A percentile compares a stretch with the other conserved stretches of the same genome.
Conservation (phyloP, 2,329 filamentous ascomycete species). For the Neonectria neomacrospora region DNA sequence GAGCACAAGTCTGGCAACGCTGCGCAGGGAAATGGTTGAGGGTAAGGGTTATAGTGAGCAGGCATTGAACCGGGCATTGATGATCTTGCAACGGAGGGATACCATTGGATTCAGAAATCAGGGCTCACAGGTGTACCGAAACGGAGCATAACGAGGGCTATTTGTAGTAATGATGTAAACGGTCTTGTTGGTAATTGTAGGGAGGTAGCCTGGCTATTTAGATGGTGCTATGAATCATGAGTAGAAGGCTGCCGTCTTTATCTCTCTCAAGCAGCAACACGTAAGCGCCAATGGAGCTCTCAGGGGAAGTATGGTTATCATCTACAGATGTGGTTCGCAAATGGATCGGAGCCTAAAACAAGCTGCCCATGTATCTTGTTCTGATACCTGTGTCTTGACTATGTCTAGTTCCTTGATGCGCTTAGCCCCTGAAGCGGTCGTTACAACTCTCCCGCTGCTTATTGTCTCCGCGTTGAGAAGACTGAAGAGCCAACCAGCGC, state of each 20-base stretch:
- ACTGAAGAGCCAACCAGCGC: background rate
- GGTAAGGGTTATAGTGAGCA: conserved; percentile 90
- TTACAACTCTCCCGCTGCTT: background rate
- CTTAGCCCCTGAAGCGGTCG: background rate
- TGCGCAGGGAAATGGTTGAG: conserved; percentile 92
- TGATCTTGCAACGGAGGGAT: conserved; percentile 87
- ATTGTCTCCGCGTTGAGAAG: background rate
- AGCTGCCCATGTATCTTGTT: background rate
- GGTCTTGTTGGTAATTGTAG: conserved; percentile 26
- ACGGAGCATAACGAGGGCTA: conserved; percentile 65
- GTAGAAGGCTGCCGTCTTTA: conserved; percentile 10
- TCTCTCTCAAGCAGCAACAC: background rate
- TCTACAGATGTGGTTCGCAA: background rate
- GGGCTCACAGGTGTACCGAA: conserved; percentile 78
- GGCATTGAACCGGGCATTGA: conserved; percentile 82
- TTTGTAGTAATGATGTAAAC: conserved; percentile 30
- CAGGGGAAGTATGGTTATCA: background rate
- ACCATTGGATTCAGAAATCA: conserved; percentile 85
- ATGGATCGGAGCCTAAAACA: background rate
- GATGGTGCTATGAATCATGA: conserved; percentile 40
- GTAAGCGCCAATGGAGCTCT: too few relatives aligned
- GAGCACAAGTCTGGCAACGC: conserved; percentile 88
- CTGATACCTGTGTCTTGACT: background rate
- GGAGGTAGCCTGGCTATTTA: conserved; percentile 25
- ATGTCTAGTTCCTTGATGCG: background rate